Evolutionary conservation across 202 grass and related monocot genomes (phyloP), one percentile per base, ranked within the genome.

Genomic region (Saccharum hybrid): DNA sequence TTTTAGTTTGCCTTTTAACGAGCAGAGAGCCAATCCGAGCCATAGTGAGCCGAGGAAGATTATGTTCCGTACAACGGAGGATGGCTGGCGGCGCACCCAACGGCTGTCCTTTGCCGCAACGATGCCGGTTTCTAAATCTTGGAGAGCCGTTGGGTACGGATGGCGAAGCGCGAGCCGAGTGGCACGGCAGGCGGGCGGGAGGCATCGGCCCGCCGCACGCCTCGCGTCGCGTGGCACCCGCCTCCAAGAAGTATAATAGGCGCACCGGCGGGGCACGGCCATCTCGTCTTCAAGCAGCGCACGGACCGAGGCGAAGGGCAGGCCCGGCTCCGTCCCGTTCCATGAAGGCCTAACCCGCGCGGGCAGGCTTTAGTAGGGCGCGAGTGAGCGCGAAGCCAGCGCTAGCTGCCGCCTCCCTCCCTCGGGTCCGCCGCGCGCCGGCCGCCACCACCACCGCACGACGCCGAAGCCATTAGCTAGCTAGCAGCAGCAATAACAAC

Each of bases 231-330:
- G 26, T 33, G 41, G 68, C 43, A 3, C 1, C 10, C 4, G n/a
- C 57, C n/a, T 3, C 3, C 12, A 10, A 8, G 0, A 16, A 8
- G 30, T 85, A 85, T 80, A 86, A 86, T 68, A 66, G 2, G 6
- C 1, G 10, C 1, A 2, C 0, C 6, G 15, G 2, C 43, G 31
- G 68, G 59, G 2, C 36, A 18, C 0, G 33, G 12, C 22, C 69
- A 46, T 68, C 41, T 66, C 76, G 76, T 66, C 84, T 80, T 80
- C 84, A 54, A 41, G 59, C 84, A 14, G 76, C 76, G 54, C 59
- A 26, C 74, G 68, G 84, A 80, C 34, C 84, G 84, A 80, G 84
- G 84, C 76, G 5, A 66, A 78, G 74, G 83, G 74, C 40, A 48
- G 57, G 75, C 57, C 67, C 68, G 14, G 61, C 59, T 71, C 81